A percentile compares a stretch with the other conserved stretches of the same genome.
Evolutionary conservation across 2,329 filamentous ascomycete genomes (phyloP).

Genomic region (Alternaria sp.): DNA sequence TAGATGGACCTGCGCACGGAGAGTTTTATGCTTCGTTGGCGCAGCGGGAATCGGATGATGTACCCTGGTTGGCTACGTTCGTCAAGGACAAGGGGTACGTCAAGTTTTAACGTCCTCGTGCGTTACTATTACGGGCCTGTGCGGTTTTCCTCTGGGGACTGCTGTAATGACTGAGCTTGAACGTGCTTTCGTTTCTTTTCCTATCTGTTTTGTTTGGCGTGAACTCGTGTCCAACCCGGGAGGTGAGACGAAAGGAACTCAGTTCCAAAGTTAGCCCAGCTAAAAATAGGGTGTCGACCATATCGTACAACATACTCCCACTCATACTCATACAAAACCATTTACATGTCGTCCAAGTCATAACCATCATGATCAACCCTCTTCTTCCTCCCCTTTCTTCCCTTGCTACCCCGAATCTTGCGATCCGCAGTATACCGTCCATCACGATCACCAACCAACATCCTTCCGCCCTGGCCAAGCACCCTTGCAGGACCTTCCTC

Average conservation of each 20-base stretch:
- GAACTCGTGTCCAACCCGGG: background rate
- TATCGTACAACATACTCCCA: constrained; percentile 9
- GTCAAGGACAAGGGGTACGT: background rate
- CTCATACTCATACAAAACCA: constrained; percentile 1
- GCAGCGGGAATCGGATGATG: constrained; percentile 18
- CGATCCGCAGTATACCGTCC: constrained; percentile 44
- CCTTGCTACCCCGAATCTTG: constrained; percentile 50
- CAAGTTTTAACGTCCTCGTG: background rate
- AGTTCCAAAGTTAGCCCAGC: background rate
- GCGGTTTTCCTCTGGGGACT: background rate
- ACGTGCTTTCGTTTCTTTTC: background rate
- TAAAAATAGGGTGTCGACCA: background rate
- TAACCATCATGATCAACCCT: constrained; percentile 14
- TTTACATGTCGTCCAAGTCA: constrained; percentile 32
- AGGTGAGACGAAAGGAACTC: background rate
- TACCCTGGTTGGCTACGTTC: background rate
- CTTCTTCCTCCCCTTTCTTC: constrained; percentile 52
- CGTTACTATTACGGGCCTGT: background rate
- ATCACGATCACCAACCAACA: constrained; percentile 39
- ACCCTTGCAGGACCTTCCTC: constrained; percentile 31
- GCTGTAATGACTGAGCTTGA: background rate
- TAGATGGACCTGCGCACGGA: constrained; percentile 48
- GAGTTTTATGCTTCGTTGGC: constrained; percentile 48
- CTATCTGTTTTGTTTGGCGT: background rate
- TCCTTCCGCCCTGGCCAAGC: constrained; percentile 29